Conservation (phyloP, 1,139 yeast genomes). For the Suhomyces chickasaworum region DNA sequence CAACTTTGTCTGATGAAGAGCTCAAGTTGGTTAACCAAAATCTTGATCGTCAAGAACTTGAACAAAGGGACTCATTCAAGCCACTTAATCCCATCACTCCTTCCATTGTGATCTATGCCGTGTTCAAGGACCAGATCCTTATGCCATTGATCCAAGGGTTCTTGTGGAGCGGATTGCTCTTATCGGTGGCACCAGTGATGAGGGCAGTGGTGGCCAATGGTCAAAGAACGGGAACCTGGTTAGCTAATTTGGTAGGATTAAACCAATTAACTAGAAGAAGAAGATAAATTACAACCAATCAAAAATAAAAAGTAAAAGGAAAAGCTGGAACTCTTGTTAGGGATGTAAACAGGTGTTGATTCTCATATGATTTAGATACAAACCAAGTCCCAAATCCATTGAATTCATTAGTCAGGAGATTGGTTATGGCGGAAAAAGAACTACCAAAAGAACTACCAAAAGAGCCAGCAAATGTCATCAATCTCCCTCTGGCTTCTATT, state of each 20-base stretch:
- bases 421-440: no score
- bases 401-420: no score
- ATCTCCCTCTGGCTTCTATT: no score
- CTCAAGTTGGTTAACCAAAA: slow-evolving; percentile 25
- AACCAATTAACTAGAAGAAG: slow-evolving; percentile 13
- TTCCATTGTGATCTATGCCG: slow-evolving; percentile 52
- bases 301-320: no score
- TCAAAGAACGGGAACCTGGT: slow-evolving; percentile 33
- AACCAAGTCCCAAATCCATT: no score
- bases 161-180: slow-evolving; percentile 39
- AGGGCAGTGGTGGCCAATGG: slow-evolving; percentile 32
- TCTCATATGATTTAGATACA: no score
- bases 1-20: slow-evolving; percentile 27
- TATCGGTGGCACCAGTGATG: slow-evolving; percentile 35
- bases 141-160: slow-evolving; percentile 63
- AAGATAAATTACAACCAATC: no score
- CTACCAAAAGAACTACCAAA: no score
- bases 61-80: slow-evolving; percentile 15
- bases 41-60: slow-evolving; percentile 28
- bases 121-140: slow-evolving; percentile 63
- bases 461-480: no score
- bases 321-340: no score
- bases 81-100: slow-evolving; percentile 39
- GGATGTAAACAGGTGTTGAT: no score
- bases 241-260: slow-evolving; percentile 30